A percentile compares a stretch with the other conserved stretches of the same genome.
These are phyloP conservation scores for Stipa capillata DNA, from an alignment of 176 grass and related monocot genomes.

Conservation along the genomic window DNA sequence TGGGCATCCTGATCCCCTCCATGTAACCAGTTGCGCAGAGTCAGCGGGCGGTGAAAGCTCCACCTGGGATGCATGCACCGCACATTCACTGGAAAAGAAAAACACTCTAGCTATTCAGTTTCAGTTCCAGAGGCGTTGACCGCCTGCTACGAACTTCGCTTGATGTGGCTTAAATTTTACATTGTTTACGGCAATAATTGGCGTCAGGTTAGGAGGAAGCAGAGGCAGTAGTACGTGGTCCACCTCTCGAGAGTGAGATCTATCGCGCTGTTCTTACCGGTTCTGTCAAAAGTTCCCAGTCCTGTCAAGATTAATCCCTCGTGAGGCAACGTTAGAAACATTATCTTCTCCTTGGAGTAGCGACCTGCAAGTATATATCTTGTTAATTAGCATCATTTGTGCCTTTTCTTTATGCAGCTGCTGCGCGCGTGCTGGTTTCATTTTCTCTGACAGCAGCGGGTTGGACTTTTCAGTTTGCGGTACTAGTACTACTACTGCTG, in stretches of 20 bases:
- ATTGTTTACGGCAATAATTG: conserved; percentile 19
- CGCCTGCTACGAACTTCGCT: not conserved
- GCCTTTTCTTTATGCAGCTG: not conserved
- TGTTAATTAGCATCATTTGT: not conserved
- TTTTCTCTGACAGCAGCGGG: not conserved
- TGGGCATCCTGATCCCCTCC: too few relatives aligned
- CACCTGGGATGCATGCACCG: not conserved
- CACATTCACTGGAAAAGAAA: not conserved
- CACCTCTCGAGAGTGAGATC: not conserved
- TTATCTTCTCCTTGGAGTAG: not conserved
- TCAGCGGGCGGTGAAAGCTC: not conserved
- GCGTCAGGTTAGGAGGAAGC: not conserved
- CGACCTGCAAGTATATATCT: not conserved
- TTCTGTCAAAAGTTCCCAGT: not conserved
- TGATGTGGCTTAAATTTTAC: too few relatives aligned
- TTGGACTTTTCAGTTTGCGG: not conserved
- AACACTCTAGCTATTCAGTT: not conserved
- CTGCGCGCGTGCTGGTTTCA: not conserved
- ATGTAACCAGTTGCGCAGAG: not conserved
- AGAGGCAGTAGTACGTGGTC: not conserved
- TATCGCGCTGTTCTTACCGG: not conserved
- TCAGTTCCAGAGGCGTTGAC: not conserved
- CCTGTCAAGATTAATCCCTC: not conserved
- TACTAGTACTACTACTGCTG: not conserved
- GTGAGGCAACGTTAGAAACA: not conserved